Base-by-base conservation (phyloP, 2,329 filamentous ascomycete species). In the Alternaria sp. region DNA sequence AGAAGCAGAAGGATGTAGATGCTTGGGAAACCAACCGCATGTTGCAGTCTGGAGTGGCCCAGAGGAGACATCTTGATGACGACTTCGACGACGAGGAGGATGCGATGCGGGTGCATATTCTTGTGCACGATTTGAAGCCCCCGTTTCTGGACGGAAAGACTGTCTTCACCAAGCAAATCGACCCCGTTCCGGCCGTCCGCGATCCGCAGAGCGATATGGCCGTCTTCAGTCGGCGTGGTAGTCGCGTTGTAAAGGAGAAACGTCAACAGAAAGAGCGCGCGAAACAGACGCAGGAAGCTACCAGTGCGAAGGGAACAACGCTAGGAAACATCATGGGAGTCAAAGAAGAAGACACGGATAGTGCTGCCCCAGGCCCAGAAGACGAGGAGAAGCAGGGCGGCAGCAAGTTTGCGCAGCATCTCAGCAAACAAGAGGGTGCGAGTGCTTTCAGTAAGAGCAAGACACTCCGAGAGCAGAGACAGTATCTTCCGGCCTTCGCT, bases 11-110 rank as follows among this genome's bases (percentile, higher is more conserved):
- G 77, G 96, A 99, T 76, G 94, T 96, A 46, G 96, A 99, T 81
- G 95, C 94, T 0, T 99, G 96, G 96, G 96, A 99, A 81, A 96
- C 95, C 15, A 99, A 99, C 79, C 92, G 96, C 63, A 98, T 99
- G 96, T 86, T 99, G 64, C 96, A 94, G 1, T 97, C 94, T 20
- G 95, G 95, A 60, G 94, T 99, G 18, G 96, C 96, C 18, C 96
- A 99, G 80, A 86, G 95, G 75, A 86, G 93, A 70, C 92, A 96
- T 73, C 88, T 93, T 77, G 90, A 90, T 23, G 87, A 88, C 51
- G 93, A 96, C 75, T 97, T 97, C 74, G 90, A 91, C 55, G 91
- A 97, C 68, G 96, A 99, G 67, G 92, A 97, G 53, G 96, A 99
- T 76, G 89, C 89, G 23, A 97, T 91, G 8, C 87, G 96, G 64